These are phyloP conservation scores for Pistacia vera DNA, from an alignment of 345 rosid species.

Conservation along the genomic window DNA sequence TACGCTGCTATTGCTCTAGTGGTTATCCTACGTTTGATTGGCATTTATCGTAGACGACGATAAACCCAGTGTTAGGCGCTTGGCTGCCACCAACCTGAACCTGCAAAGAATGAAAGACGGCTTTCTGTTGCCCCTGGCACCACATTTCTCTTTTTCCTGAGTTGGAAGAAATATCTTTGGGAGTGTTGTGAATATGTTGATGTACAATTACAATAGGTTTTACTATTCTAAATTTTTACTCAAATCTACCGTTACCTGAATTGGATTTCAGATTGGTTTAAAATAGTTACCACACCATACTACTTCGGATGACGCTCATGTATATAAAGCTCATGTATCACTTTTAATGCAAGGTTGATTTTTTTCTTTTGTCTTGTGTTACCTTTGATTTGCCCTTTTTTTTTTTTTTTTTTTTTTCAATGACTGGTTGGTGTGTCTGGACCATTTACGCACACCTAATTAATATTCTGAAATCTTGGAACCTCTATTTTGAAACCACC, in stretches of 20 bases:
- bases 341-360: too few relatives aligned
- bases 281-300: neutral
- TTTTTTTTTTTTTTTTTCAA: too few relatives aligned
- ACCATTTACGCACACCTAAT: too few relatives aligned
- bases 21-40: slow-evolving; percentile 60
- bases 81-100: slow-evolving; percentile 51
- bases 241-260: neutral
- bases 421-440: too few relatives aligned
- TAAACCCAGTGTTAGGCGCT: slow-evolving; percentile 54
- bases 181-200: slow-evolving; percentile 4
- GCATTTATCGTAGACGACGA: slow-evolving; percentile 53
- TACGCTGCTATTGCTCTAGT: slow-evolving; percentile 53
- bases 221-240: neutral
- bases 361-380: too few relatives aligned
- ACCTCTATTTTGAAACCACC: too few relatives aligned
- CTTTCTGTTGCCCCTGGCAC: neutral
- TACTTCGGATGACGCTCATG: neutral
- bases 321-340: neutral
- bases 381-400: too few relatives aligned
- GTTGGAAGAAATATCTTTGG: neutral
- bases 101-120: slow-evolving; percentile 33
- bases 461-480: too few relatives aligned
- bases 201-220: neutral
- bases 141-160: neutral
- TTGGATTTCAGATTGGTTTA: neutral